Base-by-base conservation (phyloP, 2,329 filamentous ascomycete genomes). In the Parafenestella ontariensis region DNA sequence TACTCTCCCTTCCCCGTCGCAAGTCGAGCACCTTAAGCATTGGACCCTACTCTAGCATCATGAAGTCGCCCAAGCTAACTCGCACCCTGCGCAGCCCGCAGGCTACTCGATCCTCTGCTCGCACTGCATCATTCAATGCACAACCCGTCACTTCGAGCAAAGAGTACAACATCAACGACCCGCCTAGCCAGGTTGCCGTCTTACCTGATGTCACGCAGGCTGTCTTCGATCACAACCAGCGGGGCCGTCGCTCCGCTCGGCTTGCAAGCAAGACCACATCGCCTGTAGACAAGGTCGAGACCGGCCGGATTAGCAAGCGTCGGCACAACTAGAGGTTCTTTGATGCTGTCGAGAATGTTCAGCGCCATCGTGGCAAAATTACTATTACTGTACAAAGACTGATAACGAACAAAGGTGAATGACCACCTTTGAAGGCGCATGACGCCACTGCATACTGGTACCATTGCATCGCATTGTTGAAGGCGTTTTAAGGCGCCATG, bases 81-180 rank as follows among this genome's bases (percentile, higher is more conserved):
- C 23, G 36, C 9, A 23, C 4, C 23, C 15, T 26, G 18, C 8
- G 24, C 41, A 40, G 29, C 41, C 20, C 28, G 1, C n/a, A 15
- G 20, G 11, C 7, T 6, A 15, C 18, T 9, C 46, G 36, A 1
- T 18, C 1, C 18, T 26, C 17, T 11, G 29, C 28, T 7, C 47
- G 60, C 21, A 54, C 51, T 5, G 65, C 64, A 9, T 52, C 39
- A 1, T 68, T 66, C 29, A 36, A 50, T 2, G 24, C 17, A n/a
- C 60, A 66, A 23, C 64, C 64, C 0, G 65, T 68, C 2, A 55
- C 37, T 21, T 37, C 28, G n/a, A 58, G 56, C 18, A 65, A 43
- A 17, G 49, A 58, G 37, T 66, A 60, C 28, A 31, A 45, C 21
- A 4, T 33, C 2, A 33, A 62, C n/a, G 62, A 65, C 44, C 57